These are phyloP conservation scores for Fraxinus latifolia DNA, from an alignment of 305 asterid genomes.

Conservation along the genomic window DNA sequence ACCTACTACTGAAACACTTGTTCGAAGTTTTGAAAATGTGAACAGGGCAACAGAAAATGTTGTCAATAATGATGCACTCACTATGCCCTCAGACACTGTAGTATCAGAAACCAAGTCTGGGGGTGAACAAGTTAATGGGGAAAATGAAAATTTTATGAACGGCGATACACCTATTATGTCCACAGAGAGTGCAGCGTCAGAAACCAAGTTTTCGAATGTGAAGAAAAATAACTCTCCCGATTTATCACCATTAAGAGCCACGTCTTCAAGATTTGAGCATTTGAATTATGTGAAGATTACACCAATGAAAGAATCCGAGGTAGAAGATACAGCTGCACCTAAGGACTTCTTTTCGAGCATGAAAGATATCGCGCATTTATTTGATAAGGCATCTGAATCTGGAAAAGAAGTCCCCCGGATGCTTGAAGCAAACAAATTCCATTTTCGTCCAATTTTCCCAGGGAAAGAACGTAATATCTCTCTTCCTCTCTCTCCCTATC, in stretches of 20 bases:
- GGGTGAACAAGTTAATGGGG: slow-evolving; percentile 46
- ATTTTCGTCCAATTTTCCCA: slow-evolving; percentile 75
- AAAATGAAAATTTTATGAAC: slow-evolving; percentile 28
- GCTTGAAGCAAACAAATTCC: no score
- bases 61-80: slow-evolving; percentile 30
- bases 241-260: slow-evolving; percentile 56
- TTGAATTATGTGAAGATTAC: no score
- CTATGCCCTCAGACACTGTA: slow-evolving; percentile 20
- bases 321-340: no score
- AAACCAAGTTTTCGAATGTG: slow-evolving; percentile 45
- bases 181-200: slow-evolving; percentile 28
- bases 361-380: no score
- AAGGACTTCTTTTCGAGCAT: no score
- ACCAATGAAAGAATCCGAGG: no score
- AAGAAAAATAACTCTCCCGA: slow-evolving; percentile 61
- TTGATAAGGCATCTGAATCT: no score
- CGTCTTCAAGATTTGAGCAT: no score
- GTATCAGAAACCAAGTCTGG: slow-evolving; percentile 27
- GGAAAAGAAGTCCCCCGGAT: no score
- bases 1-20: slow-evolving; percentile 69
- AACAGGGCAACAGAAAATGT: slow-evolving; percentile 43
- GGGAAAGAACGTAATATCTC: slow-evolving; percentile 60
- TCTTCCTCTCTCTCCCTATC: slow-evolving; percentile 20
- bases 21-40: slow-evolving; percentile 80
- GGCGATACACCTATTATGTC: slow-evolving; percentile 38